Base-by-base conservation (phyloP, 495 filamentous ascomycete species). In the Pseudomonodictys pantanalensis region DNA sequence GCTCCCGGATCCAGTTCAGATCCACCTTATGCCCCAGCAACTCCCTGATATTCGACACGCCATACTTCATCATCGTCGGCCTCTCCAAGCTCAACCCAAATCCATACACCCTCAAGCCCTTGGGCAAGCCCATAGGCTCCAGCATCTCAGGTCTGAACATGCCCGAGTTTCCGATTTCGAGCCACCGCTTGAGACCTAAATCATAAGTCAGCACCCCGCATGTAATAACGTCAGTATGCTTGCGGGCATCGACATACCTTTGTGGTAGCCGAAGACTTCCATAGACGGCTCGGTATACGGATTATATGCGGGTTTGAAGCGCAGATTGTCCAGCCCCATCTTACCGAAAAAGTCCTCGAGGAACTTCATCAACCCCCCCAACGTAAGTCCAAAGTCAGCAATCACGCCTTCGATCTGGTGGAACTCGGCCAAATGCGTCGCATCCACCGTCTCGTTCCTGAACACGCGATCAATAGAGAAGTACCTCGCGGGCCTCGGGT, bases 71-170 rank as follows among this genome's bases (percentile, higher is more conserved):
- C 93, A 97, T 98, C 8, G 93, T 98, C 44, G 93, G 93, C 67
- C 93, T 76, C 80, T 97, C 92, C 72, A 97, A 73, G 77, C 83
- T 89, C 72, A 96, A 75, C 22, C 92, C 92, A 83, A 88, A 97
- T 28, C 91, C 91, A 75, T 93, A 96, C 2, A 95, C 90, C 56
- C 84, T 72, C 84, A 96, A 82, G 71, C 91, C 83, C 77, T 85
- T 88, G 18, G 92, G 91, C 62, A 96, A 72, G 39, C 91, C 91
- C 87, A 95, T 92, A 2, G 87, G 79, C 74, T 91, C 84, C 68
- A 98, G 72, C 91, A 97, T 96, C 76, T 97, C 93, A 22, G 93
- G 91, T 55, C 93, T 79, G 84, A 98, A 98, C 90, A 96, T 97
- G 57, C 93, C 92, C 66, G 86, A 91, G 74, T 98, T 98, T 29